Percentiles rank a stretch among this genome's conserved stretches.
Evolutionary conservation across 805 yeast genomes (phyloP).

Genomic region (Saccharomycopsis vini): DNA sequence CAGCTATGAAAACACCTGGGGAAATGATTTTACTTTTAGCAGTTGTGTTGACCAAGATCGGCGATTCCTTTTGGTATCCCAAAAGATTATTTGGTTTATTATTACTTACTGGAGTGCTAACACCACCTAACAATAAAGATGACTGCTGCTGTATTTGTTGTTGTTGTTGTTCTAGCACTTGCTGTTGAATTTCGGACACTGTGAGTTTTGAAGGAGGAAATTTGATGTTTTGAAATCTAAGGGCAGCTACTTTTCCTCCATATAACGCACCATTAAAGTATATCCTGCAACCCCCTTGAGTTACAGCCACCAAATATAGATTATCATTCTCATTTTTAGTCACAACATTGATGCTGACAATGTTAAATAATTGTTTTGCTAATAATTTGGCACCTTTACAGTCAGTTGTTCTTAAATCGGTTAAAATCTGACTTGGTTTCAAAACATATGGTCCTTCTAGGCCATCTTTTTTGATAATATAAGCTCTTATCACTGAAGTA

Average conservation of each 20-base stretch:
- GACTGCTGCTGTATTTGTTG: conserved; percentile 27
- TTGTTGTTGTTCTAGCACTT: conserved; percentile 31
- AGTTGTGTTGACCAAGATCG: conserved; percentile 47
- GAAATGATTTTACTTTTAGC: conserved; percentile 55
- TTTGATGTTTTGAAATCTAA: conserved; percentile 42
- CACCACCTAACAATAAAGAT: conserved; percentile 19
- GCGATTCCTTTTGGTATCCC: conserved; percentile 47
- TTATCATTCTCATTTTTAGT: conserved; percentile 56
- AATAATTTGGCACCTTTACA: conserved; percentile 48
- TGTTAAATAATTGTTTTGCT: conserved; percentile 42
- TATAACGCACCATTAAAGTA: conserved; percentile 38
- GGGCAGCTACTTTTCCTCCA: conserved; percentile 29
- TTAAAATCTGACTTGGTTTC: conserved; percentile 30
- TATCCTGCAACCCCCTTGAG: conserved; percentile 77
- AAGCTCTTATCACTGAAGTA: conserved; percentile 72
- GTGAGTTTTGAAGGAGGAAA: conserved; percentile 55
- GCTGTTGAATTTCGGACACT: conserved; percentile 26
- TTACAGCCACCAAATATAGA: conserved; percentile 67
- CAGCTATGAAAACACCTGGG: conserved; percentile 81
- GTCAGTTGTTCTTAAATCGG: conserved; percentile 34
- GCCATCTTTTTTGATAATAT: conserved; percentile 34
- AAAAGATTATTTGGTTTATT: conserved; percentile 20
- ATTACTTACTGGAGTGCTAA: conserved; percentile 22
- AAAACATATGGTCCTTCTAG: conserved; percentile 34
- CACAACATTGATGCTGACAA: conserved; percentile 57